Evolutionary conservation across 1,284 basidiomycete species (phyloP).

Genomic region (Ustilago sp.): DNA sequence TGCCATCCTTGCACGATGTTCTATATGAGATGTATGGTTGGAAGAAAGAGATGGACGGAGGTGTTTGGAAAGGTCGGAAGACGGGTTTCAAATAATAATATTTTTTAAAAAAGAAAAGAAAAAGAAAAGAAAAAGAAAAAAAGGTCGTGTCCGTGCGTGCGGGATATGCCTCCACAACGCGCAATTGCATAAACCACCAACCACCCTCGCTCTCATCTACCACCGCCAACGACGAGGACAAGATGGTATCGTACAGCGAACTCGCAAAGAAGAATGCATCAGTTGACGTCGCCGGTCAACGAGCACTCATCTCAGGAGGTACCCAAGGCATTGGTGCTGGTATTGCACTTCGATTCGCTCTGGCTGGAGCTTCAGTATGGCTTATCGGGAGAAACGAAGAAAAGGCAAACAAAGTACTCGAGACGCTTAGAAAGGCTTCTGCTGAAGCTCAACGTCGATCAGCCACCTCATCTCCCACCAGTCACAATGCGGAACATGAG

Average conservation of each 20-base stretch:
- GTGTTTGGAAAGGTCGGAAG: no score
- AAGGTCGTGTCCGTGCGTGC: no score
- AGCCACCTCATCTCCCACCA: not conserved
- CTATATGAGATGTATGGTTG: not conserved
- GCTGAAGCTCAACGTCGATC: slow-evolving; percentile 42
- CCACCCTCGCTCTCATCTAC: not conserved
- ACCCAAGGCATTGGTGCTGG: slow-evolving; percentile 64
- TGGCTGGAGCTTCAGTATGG: slow-evolving; percentile 68
- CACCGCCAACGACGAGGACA: not conserved
- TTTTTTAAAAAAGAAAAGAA: not conserved
- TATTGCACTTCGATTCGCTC: slow-evolving; percentile 61
- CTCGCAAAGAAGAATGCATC: slow-evolving; percentile 39
- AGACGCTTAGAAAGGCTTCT: slow-evolving; percentile 52
- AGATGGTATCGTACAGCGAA: slow-evolving; percentile 31
- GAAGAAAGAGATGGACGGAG: no score
- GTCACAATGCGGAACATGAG: slow-evolving; percentile 23
- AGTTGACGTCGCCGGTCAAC: slow-evolving; percentile 31
- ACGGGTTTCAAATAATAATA: no score
- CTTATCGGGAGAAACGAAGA: slow-evolving; percentile 68
- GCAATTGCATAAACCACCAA: no score
- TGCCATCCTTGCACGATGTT: slow-evolving; percentile 9
- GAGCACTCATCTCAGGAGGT: slow-evolving; percentile 56
- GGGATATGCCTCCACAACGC: no score
- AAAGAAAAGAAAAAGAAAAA: not conserved
- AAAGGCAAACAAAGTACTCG: slow-evolving; percentile 61